phyloP scores from a whole-genome alignment of 257 asterid species.

The Coffea canephora region DNA sequence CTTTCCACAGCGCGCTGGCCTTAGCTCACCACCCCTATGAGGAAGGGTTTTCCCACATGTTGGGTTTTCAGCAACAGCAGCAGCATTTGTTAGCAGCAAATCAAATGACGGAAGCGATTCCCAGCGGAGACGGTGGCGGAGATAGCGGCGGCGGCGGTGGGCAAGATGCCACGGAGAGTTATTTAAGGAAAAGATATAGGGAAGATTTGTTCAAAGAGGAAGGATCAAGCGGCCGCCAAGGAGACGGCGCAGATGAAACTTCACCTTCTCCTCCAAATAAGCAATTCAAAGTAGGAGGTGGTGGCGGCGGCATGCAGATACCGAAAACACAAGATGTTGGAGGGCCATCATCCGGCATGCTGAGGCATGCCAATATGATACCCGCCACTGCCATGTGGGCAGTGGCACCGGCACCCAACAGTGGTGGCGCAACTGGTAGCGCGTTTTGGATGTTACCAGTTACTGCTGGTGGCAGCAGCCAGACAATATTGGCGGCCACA shows the following conservation, averaged over 20 bases:
- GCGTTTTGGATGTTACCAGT: slow-evolving; percentile 78
- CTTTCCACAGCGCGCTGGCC: slow-evolving; percentile 56
- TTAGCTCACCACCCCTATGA: slow-evolving; percentile 47
- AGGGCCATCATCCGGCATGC: slow-evolving; percentile 36
- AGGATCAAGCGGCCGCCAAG: slow-evolving; percentile 32
- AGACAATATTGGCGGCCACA: slow-evolving; percentile 2
- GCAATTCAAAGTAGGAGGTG: slow-evolving; percentile 33
- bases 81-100: slow-evolving; percentile 39
- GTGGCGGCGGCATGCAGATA: slow-evolving; percentile 17
- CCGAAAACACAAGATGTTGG: slow-evolving; percentile 27
- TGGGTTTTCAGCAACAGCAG: slow-evolving; percentile 57
- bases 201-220: slow-evolving; percentile 70
- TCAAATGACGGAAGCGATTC: slow-evolving; percentile 37
- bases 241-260: slow-evolving; percentile 38
- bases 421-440: slow-evolving; percentile 31
- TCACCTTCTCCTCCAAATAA: slow-evolving; percentile 62
- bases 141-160: slow-evolving; percentile 11
- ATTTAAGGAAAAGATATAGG: slow-evolving; percentile 61
- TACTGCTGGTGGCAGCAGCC: slow-evolving; percentile 23
- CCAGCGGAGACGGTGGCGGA: slow-evolving; percentile 36
- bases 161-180: slow-evolving; percentile 47
- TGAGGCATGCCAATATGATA: slow-evolving; percentile 41
- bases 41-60: slow-evolving; percentile 59
- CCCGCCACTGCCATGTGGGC: slow-evolving; percentile 66
- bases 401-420: slow-evolving; percentile 32